Percentiles rank a stretch among this genome's conserved stretches.
phyloP scores from a whole-genome alignment of 2,329 filamentous ascomycete species.

The Chrysosporium queenslandicum region DNA sequence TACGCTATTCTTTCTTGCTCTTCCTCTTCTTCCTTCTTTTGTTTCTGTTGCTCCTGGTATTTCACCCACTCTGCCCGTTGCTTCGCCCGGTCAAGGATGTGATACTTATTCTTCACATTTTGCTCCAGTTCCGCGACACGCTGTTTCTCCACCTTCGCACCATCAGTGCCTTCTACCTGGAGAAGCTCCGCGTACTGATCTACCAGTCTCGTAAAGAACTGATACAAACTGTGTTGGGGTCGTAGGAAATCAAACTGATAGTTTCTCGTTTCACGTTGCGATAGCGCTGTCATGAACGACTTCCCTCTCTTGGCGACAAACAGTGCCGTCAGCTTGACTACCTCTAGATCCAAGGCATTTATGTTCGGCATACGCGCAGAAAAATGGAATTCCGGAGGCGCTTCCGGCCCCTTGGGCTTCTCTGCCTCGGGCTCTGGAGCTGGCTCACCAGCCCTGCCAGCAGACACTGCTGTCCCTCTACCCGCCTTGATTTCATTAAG shows the following conservation, averaged over 20 bases:
- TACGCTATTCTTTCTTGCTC: conserved; percentile 69
- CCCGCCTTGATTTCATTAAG: conserved; percentile 76
- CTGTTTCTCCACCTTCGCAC: conserved; percentile 60
- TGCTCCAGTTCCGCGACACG: conserved; percentile 61
- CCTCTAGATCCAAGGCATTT: conserved; percentile 78
- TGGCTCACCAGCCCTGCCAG: conserved; percentile 60
- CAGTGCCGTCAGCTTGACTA: conserved; percentile 66
- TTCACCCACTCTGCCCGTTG: conserved; percentile 80
- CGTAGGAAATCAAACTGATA: conserved; percentile 94
- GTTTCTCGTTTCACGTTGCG: conserved; percentile 79
- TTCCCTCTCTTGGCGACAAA: conserved; percentile 90
- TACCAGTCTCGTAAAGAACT: conserved; percentile 84
- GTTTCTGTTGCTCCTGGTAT: conserved; percentile 72
- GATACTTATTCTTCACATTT: conserved; percentile 69
- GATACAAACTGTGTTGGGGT: conserved; percentile 90
- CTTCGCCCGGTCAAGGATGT: conserved; percentile 68
- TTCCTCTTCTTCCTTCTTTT: conserved; percentile 77
- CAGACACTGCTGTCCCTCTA: conserved; percentile 65
- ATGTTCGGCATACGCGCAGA: conserved; percentile 96
- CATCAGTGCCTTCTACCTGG: conserved; percentile 56
- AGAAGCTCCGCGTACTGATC: conserved; percentile 86
- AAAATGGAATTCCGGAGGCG: conserved; percentile 82
- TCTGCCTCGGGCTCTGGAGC: conserved; percentile 44
- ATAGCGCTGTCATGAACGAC: conserved; percentile 79
- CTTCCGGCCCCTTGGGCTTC: conserved; percentile 70